phyloP scores from a whole-genome alignment of 78 protist genomes.

The Creolimax fragrantissima region DNA sequence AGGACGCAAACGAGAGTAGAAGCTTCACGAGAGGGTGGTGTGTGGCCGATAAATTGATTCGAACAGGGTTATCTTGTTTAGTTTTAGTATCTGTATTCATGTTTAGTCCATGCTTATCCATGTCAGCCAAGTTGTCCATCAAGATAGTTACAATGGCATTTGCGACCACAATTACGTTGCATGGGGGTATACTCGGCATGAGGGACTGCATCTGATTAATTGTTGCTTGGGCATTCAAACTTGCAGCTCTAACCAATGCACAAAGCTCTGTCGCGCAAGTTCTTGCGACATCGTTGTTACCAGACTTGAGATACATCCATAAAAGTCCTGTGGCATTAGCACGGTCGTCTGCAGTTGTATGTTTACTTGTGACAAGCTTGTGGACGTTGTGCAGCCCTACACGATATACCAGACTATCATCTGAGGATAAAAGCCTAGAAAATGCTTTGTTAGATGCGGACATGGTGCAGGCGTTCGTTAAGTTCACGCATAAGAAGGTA shows the following conservation, averaged over 20 bases:
- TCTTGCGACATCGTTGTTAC: background rate
- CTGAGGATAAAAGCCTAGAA: background rate
- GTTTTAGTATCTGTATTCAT: background rate
- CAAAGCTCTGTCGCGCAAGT: background rate
- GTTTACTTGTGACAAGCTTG: background rate
- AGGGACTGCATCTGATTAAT: background rate
- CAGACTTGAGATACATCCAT: background rate
- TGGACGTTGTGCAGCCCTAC: background rate
- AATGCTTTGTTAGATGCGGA: background rate
- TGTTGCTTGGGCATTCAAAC: background rate
- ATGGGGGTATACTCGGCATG: background rate
- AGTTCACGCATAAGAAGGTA: no score
- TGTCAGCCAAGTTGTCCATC: background rate
- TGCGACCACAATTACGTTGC: background rate
- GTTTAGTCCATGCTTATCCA: background rate
- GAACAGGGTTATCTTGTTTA: background rate
- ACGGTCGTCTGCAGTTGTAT: background rate
- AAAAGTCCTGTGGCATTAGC: background rate
- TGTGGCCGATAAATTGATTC: background rate
- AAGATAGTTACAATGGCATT: background rate
- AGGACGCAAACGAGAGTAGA: background rate
- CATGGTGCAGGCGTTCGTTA: no score
- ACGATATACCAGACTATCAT: background rate
- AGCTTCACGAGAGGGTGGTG: background rate
- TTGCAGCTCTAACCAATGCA: background rate